A percentile compares a stretch with the other conserved stretches of the same genome.
Conservation (phyloP, 2,329 filamentous ascomycete species). For the Fonsecaea monophora region DNA sequence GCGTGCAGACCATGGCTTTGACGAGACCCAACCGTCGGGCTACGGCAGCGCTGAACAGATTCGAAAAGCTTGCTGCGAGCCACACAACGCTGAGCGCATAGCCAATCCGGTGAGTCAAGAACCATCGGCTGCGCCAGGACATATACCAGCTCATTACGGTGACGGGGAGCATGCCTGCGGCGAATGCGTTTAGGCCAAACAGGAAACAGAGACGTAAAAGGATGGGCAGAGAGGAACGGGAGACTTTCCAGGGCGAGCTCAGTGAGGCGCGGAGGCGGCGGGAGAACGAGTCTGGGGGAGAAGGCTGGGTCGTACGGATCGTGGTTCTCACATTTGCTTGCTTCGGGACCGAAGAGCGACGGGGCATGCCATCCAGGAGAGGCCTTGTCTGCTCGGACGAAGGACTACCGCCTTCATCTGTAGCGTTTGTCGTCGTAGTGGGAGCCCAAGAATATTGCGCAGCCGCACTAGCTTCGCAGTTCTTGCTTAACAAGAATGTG, state of each 20-base stretch:
- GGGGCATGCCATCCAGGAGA: constrained; percentile 14
- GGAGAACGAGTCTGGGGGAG: constrained; percentile 14
- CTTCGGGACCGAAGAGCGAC: constrained; percentile 14
- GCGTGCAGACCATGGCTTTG: constrained; percentile 76
- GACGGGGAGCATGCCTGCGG: constrained; percentile 71
- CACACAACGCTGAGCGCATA: constrained; percentile 55
- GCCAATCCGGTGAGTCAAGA: constrained; percentile 41
- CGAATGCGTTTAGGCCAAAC: constrained; percentile 72
- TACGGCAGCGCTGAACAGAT: constrained; percentile 65
- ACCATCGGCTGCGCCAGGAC: constrained; percentile 3
- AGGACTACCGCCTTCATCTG: constrained; percentile 31
- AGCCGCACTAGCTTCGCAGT: constrained; percentile 22
- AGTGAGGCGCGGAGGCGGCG: constrained; percentile 29
- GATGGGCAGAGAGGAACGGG: constrained; percentile 62
- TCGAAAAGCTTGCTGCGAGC: constrained; percentile 57
- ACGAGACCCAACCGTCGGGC: constrained; percentile 67
- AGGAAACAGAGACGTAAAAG: constrained; percentile 67
- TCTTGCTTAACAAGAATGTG: constrained; percentile 21
- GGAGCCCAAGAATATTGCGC: constrained; percentile 24
- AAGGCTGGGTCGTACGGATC: constrained; percentile 18
- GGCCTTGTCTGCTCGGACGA: constrained; percentile 30
- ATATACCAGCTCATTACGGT: constrained; percentile 48
- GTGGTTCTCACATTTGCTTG: constrained; percentile 14
- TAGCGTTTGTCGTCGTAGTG: constrained; percentile 15
- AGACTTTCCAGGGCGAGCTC: constrained; percentile 41